Evolutionary conservation across 1,139 yeast genomes (phyloP).

Genomic region (Saccharomyces hybrid): DNA sequence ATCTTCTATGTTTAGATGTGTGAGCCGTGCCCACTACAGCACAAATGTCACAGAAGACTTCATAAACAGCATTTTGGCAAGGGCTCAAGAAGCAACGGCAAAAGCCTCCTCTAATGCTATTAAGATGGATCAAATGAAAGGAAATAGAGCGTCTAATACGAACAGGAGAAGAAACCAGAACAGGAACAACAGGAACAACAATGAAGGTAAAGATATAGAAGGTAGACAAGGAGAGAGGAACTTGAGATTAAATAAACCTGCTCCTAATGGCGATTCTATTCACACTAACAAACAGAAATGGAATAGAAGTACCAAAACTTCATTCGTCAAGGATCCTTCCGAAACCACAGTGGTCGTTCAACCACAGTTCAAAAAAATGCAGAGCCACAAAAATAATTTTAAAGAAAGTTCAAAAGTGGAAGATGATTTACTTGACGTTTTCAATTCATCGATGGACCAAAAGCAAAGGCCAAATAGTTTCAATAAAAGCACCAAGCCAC

Average conservation of each 20-base stretch:
- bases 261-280: not conserved
- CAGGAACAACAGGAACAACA: conserved; percentile 3
- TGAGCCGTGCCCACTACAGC: conserved; percentile 8
- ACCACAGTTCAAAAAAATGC: conserved; percentile 3
- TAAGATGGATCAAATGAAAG: not conserved
- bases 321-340: not conserved
- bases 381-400: not conserved
- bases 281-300: not conserved
- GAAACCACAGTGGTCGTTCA: not conserved
- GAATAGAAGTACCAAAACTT: not conserved
- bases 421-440: conserved; percentile 1
- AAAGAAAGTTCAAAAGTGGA: conserved; percentile 1
- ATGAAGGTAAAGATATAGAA: not conserved
- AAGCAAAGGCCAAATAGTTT: conserved; percentile 5
- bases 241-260: not conserved
- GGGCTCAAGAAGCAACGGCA: conserved; percentile 22
- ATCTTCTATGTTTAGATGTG: not conserved
- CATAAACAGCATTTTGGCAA: conserved; percentile 17
- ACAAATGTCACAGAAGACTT: conserved; percentile 23
- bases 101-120: conserved; percentile 1
- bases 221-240: conserved; percentile 1
- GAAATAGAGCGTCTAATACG: not conserved
- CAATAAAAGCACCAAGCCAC: conserved; percentile 1
- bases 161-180: not conserved
- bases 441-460: conserved; percentile 2